Conservation (phyloP, 2,329 filamentous ascomycete genomes). For the Clarireedia paspali region DNA sequence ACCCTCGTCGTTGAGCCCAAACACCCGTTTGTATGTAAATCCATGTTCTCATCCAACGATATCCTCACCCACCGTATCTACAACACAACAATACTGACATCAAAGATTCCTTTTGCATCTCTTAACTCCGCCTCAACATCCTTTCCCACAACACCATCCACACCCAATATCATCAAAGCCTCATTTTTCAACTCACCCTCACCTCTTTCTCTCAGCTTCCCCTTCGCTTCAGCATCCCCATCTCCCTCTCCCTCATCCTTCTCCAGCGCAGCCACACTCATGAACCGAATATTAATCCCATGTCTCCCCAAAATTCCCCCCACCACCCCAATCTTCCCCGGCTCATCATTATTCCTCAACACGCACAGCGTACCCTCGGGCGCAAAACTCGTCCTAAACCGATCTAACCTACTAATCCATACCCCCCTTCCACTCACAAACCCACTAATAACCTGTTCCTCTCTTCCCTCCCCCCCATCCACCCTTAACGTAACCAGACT, state of each 20-base stretch:
- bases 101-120: slow-evolving; percentile 44
- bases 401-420: slow-evolving; percentile 65
- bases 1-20: too few relatives aligned
- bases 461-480: slow-evolving; percentile 17
- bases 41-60: background rate
- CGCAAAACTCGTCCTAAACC: slow-evolving; percentile 66
- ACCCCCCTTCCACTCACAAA: slow-evolving; percentile 57
- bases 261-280: slow-evolving; percentile 58
- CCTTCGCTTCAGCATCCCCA: slow-evolving; percentile 9
- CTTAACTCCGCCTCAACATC: slow-evolving; percentile 44
- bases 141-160: slow-evolving; percentile 56
- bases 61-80: slow-evolving; percentile 1
- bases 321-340: slow-evolving; percentile 76
- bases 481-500: slow-evolving; percentile 59
- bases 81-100: slow-evolving; percentile 43
- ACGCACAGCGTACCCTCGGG: slow-evolving; percentile 70
- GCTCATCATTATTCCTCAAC: slow-evolving; percentile 72
- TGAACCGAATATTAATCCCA: slow-evolving; percentile 72
- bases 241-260: slow-evolving; percentile 1
- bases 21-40: too few relatives aligned
- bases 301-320: slow-evolving; percentile 62
- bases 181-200: slow-evolving; percentile 44
- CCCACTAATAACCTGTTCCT: slow-evolving; percentile 48
- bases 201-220: slow-evolving; percentile 19
- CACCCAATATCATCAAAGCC: slow-evolving; percentile 74